phyloP scores from a whole-genome alignment of 2,329 filamentous ascomycete genomes.

The Hansfordia pulvinata region DNA sequence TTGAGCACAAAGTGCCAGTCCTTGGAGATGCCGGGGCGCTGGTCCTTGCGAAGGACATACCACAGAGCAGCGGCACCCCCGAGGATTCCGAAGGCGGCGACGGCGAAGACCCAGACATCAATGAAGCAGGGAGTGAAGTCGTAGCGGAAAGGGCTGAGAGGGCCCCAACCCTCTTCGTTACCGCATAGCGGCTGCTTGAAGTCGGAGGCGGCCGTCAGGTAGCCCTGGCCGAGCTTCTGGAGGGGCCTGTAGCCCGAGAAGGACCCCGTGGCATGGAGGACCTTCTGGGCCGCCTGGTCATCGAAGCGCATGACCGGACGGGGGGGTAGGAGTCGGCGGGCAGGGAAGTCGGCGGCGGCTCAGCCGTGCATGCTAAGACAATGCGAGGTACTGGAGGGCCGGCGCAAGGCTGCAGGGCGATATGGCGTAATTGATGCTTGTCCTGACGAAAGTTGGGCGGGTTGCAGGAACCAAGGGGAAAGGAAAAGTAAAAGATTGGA shows the following conservation, averaged over 20 bases:
- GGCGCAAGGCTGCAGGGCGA: no score
- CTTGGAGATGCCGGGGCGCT: slow-evolving; percentile 54
- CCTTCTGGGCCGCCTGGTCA: slow-evolving; percentile 26
- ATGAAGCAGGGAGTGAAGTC: slow-evolving; percentile 98
- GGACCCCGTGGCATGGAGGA: slow-evolving; percentile 42
- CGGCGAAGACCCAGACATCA: slow-evolving; percentile 72
- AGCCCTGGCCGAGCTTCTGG: slow-evolving; percentile 39
- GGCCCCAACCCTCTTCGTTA: slow-evolving; percentile 91
- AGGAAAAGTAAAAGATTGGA: no score
- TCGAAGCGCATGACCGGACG: slow-evolving; percentile 22
- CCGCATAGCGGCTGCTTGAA: slow-evolving; percentile 65
- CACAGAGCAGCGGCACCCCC: slow-evolving; percentile 66
- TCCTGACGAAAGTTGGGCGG: no score
- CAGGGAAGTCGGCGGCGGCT: no score
- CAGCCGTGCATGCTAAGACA: no score
- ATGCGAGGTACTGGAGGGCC: no score
- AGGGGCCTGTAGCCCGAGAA: slow-evolving; percentile 42
- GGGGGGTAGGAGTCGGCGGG: background rate
- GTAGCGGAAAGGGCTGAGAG: slow-evolving; percentile 72
- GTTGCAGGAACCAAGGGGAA: no score
- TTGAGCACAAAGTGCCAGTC: slow-evolving; percentile 92
- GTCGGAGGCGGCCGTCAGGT: slow-evolving; percentile 37
- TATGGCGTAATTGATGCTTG: no score
- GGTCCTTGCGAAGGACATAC: slow-evolving; percentile 61
- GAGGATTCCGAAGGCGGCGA: slow-evolving; percentile 68